Evolutionary conservation across 2,329 filamentous ascomycete genomes (phyloP), one percentile per base, ranked within the genome.

Genomic region (Chrysoporthe puriensis): DNA sequence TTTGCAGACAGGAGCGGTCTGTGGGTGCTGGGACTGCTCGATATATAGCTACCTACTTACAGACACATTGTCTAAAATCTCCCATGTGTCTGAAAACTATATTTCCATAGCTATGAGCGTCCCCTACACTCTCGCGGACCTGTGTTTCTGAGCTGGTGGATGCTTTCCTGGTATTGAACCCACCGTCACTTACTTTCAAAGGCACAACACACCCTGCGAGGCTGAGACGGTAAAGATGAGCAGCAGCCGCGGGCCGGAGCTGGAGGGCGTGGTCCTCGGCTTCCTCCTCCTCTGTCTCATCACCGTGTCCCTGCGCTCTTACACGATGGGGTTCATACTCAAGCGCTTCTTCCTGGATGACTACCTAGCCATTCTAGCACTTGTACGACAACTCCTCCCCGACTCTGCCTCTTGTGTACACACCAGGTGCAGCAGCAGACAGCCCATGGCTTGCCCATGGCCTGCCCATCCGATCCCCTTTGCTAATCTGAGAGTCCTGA

Each of bases 251-350:
- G 73, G 73, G 26, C 66, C 70, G 44, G 66, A 77, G 66, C 69
- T 78, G 58, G 58, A 70, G 59, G 76, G 69, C 5, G 71, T 77
- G 60, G 69, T 69, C 26, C 72, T 73, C 63, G 70, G 76, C 4
- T 79, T 82, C 58, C 52, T 82, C 18, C 65, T 77, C 5, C 57
- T 82, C 9, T 75, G 74, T 7, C 75, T 77, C 14, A 73, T 77
- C 57, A 71, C 77, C 7, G 75, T 74, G 1, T 32, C 69, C 2
- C 69, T 78, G 7, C 75, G 77, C 11, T 66, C 75, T 3, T 79
- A 78, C 66, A 77, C 75, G 16, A 76, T 77, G 44, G 74, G 68
- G 7, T 73, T 73, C 68, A 70, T 79, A 3, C 72, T 76, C 60
- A 78, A 77, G 66, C 72, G 75, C 0, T 77, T 79, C 59, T 72